Evolutionary conservation across 805 yeast species (phyloP), one percentile per base, ranked within the genome.

Genomic region (Gaillardinia entomophila): DNA sequence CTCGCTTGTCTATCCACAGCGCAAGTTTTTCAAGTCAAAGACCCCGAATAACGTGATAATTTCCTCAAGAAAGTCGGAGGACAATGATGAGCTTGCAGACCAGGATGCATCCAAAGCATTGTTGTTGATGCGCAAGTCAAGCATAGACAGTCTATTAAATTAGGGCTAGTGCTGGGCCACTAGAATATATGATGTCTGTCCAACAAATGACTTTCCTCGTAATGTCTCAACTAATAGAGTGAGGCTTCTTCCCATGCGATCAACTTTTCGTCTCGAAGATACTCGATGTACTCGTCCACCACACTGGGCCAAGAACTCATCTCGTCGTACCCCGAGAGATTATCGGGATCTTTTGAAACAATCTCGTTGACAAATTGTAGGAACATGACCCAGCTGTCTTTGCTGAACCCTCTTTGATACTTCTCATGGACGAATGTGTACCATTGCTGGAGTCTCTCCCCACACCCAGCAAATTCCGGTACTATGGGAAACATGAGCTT

Each of bases 261-360:
- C 26, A 48, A 41, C 12, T 40, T 49, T 17, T 48, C 45, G 8
- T 58, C 67, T 16, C 48, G 44, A 43, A 67, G 61, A 47, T 68
- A 68, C 41, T 82, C 94, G 15, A 86, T 82, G 50, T 75, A 90
- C 37, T 79, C 86, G 53, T 90, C 98, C 42, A 90, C 76, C 12
- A 86, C 62, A 33, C 84, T 75, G 4, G 97, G 98, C 97, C 97
- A 90, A 1, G 96, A 84, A 16, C 82, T 88, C 44, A 74, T 72
- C 42, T 82, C 92, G 45, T 82, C 89, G 55, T 88, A 89, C 2
- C 56, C 59, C 12, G 58, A 57, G 4, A 90, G 61, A 1, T 49
- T 40, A 3, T 16, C 38, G 0, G 82, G 75, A 37, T 85, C 83
- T 3, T 52, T 40, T 2, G 36, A 28, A 1, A 74, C 56, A 37